These are phyloP conservation scores for Diaporthe sp. DNA, from an alignment of 2,329 filamentous ascomycete genomes.

Conservation along the genomic window DNA sequence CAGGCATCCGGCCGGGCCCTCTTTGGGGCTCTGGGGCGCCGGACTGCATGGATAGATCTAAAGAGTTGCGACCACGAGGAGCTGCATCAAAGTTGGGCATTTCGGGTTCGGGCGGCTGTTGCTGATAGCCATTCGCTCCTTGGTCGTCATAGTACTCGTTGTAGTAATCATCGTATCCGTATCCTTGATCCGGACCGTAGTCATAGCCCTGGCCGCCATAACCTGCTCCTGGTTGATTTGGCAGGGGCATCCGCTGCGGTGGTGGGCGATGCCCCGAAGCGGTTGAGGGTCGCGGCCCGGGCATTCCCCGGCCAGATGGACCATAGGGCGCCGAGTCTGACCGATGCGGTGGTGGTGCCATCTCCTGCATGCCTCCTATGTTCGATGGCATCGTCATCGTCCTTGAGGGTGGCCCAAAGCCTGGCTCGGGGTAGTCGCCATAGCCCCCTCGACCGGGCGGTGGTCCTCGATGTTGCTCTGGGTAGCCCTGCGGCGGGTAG, in stretches of 20 bases:
- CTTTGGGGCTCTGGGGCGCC: conserved; percentile 58
- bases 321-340: conserved; percentile 63
- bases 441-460: conserved; percentile 50
- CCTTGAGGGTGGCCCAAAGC: conserved; percentile 66
- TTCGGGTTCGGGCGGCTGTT: conserved; percentile 47
- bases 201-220: conserved; percentile 47
- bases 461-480: conserved; percentile 53
- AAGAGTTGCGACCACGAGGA: conserved; percentile 55
- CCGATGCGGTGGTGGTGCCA: conserved; percentile 52
- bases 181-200: conserved; percentile 47
- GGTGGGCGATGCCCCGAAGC: conserved; percentile 65
- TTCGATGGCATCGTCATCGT: conserved; percentile 74
- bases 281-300: conserved; percentile 66
- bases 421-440: conserved; percentile 55
- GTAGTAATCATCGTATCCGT: conserved; percentile 65
- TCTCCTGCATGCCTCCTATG: conserved; percentile 53
- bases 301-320: conserved; percentile 59
- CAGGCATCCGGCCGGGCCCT: conserved; percentile 64
- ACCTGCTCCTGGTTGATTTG: conserved; percentile 53
- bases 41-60: conserved; percentile 63
- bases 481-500: conserved; percentile 54
- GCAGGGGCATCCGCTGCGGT: conserved; percentile 66
- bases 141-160: conserved; percentile 66
- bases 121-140: conserved; percentile 49
- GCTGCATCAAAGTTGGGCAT: conserved; percentile 61